Conservation (phyloP, 116 monocot genomes). For the Thalassia testudinum region DNA sequence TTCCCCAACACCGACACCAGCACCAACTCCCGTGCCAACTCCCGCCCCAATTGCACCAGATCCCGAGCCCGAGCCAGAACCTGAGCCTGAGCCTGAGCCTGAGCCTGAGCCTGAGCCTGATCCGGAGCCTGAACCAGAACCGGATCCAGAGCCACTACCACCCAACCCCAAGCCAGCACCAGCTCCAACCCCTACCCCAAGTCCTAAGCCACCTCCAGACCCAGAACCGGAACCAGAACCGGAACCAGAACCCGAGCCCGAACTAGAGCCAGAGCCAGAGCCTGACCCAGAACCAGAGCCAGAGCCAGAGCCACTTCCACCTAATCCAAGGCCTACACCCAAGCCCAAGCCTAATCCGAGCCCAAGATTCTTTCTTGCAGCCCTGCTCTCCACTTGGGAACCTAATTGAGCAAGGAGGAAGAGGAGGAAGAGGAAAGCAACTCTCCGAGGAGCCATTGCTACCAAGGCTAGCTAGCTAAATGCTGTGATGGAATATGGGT, state of each 20-base stretch:
- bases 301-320: constrained; percentile 14
- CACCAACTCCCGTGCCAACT: constrained; percentile 1
- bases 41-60: constrained; percentile 2
- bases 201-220: background rate
- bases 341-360: constrained; percentile 8
- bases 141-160: background rate
- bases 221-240: constrained; percentile 5
- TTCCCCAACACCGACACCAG: background rate
- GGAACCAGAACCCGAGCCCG: constrained; percentile 5
- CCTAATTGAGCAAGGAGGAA: constrained; percentile 2
- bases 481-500: background rate
- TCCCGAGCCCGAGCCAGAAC: constrained; percentile 5
- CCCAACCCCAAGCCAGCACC: constrained; percentile 4
- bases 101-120: background rate
- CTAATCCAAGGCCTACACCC: constrained; percentile 9
- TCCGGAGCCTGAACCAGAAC: background rate
- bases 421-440: constrained; percentile 1
- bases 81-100: background rate
- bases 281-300: constrained; percentile 31
- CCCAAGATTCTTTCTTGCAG: constrained; percentile 24
- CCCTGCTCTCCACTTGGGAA: constrained; percentile 15
- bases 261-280: constrained; percentile 14
- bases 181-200: constrained; percentile 2
- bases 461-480: background rate
- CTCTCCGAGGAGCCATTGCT: background rate